A percentile compares a stretch with the other conserved stretches of the same genome.
Evolutionary conservation across 2,329 filamentous ascomycete genomes (phyloP).

Genomic region (Teratosphaeria nubilosa): DNA sequence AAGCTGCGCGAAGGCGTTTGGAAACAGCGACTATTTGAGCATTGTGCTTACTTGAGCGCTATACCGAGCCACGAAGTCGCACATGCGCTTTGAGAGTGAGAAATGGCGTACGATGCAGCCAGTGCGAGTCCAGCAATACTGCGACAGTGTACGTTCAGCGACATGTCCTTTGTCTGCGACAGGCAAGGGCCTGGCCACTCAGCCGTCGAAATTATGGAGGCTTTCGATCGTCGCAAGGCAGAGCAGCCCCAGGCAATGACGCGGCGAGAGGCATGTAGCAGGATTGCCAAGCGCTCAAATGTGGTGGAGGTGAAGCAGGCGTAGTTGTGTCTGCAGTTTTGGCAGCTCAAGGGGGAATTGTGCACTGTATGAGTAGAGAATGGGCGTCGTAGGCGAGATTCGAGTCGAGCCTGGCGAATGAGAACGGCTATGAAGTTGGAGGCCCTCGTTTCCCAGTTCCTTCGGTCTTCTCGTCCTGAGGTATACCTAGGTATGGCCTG

Average conservation of each 20-base stretch:
- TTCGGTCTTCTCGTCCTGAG: neutral
- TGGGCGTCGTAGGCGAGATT: neutral
- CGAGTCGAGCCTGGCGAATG: neutral
- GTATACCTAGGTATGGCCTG: neutral
- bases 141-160: neutral
- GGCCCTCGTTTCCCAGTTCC: neutral
- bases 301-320: neutral
- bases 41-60: conserved; percentile 25
- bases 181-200: neutral
- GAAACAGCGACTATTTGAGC: conserved; percentile 77
- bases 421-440: neutral
- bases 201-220: neutral
- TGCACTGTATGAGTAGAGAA: neutral
- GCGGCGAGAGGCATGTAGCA: neutral
- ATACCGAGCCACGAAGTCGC: neutral
- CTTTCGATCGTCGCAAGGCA: neutral
- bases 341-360: neutral
- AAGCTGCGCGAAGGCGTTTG: conserved; percentile 85
- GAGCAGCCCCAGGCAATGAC: neutral
- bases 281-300: neutral
- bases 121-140: neutral
- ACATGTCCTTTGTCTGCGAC: neutral
- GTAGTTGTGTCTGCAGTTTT: neutral
- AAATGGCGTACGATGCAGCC: neutral
- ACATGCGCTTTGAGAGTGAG: neutral